These are phyloP conservation scores for Pythium grandisporangium DNA, from an alignment of 352 stramenopile genomes.

Conservation along the genomic window DNA sequence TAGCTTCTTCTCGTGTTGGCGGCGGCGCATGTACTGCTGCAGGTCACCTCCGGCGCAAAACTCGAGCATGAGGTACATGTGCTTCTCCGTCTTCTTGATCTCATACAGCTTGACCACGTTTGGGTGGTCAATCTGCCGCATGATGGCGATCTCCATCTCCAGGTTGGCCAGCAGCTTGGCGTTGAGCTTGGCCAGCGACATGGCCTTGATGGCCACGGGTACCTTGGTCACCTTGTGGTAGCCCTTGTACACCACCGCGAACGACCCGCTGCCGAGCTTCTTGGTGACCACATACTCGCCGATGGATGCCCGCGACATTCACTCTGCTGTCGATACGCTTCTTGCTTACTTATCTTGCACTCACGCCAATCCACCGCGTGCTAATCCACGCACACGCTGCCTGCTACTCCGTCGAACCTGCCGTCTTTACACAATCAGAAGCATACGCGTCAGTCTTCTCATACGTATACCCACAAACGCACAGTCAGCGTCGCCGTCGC, in stretches of 20 bases:
- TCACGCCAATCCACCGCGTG: too few relatives aligned
- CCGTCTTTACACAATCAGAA: too few relatives aligned
- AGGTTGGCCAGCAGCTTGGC: conserved; percentile 95
- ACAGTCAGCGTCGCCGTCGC: too few relatives aligned
- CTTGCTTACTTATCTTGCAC: too few relatives aligned
- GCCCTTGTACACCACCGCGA: conserved; percentile 86
- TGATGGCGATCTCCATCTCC: conserved; percentile 95
- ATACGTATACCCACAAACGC: too few relatives aligned
- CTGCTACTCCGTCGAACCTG: too few relatives aligned
- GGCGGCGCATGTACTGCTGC: conserved; percentile 90
- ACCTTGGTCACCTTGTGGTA: conserved; percentile 69
- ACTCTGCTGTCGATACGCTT: neutral
- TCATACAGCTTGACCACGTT: conserved; percentile 96
- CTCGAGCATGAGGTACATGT: conserved; percentile 97
- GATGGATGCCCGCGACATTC: conserved; percentile 52
- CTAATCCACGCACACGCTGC: too few relatives aligned
- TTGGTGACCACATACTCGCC: conserved; percentile 86
- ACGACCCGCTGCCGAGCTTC: conserved; percentile 90
- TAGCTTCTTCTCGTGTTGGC: conserved; percentile 22
- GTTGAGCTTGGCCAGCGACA: conserved; percentile 90
- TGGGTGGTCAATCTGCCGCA: conserved; percentile 91
- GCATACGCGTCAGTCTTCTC: too few relatives aligned
- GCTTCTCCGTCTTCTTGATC: conserved; percentile 91
- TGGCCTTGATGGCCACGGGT: conserved; percentile 92
- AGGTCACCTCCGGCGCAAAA: conserved; percentile 95